Base-by-base conservation (phyloP, 805 yeast species). In the Sugiyamaella marilandica region DNA sequence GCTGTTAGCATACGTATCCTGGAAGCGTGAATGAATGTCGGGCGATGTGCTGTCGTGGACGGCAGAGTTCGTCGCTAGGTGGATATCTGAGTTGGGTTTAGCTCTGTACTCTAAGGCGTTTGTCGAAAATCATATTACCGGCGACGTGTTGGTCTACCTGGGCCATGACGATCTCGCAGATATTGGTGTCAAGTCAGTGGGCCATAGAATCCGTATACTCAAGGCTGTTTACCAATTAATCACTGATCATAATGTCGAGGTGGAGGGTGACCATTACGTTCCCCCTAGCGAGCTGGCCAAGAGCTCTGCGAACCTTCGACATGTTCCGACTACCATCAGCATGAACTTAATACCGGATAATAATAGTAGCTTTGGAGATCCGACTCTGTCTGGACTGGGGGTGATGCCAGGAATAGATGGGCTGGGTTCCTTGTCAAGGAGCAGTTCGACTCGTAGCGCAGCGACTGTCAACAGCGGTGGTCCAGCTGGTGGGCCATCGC, bases 111-210 rank as follows among this genome's bases (percentile, higher is more conserved):
- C 60, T 2, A 41, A 49, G 21, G 11, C 41, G 21, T 57, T 57
- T 43, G 33, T 35, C 10, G 75, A 73, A 2, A 79, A 87, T 67
- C 82, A 82, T 59, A 79, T 87, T 48, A 81, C 84, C 2, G 96
- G 96, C 1, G 79, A 85, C 31, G 75, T 86, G 2, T 70, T 92
- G 49, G 82, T 87, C 1, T 83, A 80, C 55, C 71, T 91, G 47
- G 80, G 81, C 32, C 79, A 86, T 10, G 80, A 78, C 8, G 94
- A 89, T 63, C 77, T 91, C 43, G 73, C 75, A 55, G 96, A 90
- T 50, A 70, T 92, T 62, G 95, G 91, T 1, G 75, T 86, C 1
- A 52, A 55, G 5, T 70, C 74, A 33, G 64, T 85, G 32, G 76
- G 77, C 31, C 76, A 78, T 16, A 74, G 96, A 26, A 72, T 91